Evolutionary conservation across 2,329 filamentous ascomycete species (phyloP).

Genomic region (Lecanicillium sp.): DNA sequence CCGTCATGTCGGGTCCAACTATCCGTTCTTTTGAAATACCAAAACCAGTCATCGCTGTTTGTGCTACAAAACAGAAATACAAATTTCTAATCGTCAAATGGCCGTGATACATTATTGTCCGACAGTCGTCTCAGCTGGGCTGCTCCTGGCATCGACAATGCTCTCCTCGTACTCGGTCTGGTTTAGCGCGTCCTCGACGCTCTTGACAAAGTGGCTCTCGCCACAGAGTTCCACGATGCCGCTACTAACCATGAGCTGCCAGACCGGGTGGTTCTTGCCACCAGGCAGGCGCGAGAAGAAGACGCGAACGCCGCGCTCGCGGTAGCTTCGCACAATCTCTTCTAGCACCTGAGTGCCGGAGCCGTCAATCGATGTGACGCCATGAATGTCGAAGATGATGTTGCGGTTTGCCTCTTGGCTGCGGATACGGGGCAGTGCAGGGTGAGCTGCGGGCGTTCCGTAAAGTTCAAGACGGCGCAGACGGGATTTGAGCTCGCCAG

Average conservation of each 20-base stretch:
- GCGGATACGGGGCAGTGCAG: constrained; percentile 75
- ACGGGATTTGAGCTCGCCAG: constrained; percentile 80
- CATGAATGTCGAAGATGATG: constrained; percentile 94
- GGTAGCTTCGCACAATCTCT: constrained; percentile 80
- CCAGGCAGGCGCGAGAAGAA: constrained; percentile 61
- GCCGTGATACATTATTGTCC: neutral
- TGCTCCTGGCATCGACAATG: constrained; percentile 18
- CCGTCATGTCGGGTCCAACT: no score
- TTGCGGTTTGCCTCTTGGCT: constrained; percentile 79
- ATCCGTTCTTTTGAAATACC: neutral
- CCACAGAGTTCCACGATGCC: constrained; percentile 83
- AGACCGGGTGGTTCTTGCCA: constrained; percentile 50
- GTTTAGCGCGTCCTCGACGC: constrained; percentile 77
- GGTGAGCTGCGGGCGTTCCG: constrained; percentile 78
- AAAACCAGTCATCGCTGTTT: neutral
- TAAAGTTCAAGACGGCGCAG: constrained; percentile 82
- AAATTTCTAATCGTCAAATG: no score
- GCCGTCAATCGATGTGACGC: constrained; percentile 91
- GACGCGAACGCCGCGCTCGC: constrained; percentile 67
- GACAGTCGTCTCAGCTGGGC: neutral
- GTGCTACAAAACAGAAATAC: neutral
- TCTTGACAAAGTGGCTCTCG: constrained; percentile 67
- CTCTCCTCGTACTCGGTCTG: constrained; percentile 68
- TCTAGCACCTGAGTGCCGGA: constrained; percentile 86
- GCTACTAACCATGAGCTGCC: constrained; percentile 65